phyloP scores from a whole-genome alignment of 768 basidiomycete species.

The Amanita molliuscula region DNA sequence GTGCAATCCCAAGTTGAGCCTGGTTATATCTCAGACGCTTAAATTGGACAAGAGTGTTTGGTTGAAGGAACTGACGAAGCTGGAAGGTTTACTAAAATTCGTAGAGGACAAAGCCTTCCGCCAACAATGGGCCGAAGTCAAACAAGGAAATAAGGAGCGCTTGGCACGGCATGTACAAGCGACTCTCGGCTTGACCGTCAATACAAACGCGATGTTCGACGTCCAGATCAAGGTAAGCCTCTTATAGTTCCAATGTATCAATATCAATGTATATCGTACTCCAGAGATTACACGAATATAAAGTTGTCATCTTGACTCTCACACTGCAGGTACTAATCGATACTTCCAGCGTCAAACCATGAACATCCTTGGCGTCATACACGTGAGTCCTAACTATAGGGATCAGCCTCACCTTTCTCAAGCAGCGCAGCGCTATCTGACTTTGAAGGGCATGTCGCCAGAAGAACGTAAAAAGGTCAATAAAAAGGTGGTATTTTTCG shows the following conservation, averaged over 20 bases:
- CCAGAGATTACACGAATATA: constrained; percentile 88
- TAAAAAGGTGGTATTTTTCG: constrained; percentile 92
- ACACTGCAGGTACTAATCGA: neutral
- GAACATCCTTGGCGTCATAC: constrained; percentile 86
- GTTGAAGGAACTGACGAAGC: constrained; percentile 74
- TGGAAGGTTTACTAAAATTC: constrained; percentile 67
- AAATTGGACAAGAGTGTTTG: constrained; percentile 65
- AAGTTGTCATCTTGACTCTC: constrained; percentile 31
- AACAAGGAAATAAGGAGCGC: constrained; percentile 85
- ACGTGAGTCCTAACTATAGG: constrained; percentile 34
- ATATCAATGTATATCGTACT: neutral
- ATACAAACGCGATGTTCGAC: constrained; percentile 77
- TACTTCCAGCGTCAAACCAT: constrained; percentile 70
- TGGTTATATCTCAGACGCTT: constrained; percentile 77
- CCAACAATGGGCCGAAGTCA: constrained; percentile 73
- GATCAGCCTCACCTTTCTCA: neutral
- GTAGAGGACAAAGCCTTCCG: constrained; percentile 70
- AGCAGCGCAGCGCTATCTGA: constrained; percentile 58
- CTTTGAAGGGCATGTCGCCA: constrained; percentile 68
- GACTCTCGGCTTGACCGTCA: constrained; percentile 60
- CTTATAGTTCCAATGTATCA: neutral
- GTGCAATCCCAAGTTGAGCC: constrained; percentile 86
- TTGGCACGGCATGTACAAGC: constrained; percentile 67
- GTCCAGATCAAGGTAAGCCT: constrained; percentile 72
- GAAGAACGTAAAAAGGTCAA: constrained; percentile 74